Base-by-base conservation (phyloP, 805 yeast genomes). In the Saccharomycopsis microspora region DNA sequence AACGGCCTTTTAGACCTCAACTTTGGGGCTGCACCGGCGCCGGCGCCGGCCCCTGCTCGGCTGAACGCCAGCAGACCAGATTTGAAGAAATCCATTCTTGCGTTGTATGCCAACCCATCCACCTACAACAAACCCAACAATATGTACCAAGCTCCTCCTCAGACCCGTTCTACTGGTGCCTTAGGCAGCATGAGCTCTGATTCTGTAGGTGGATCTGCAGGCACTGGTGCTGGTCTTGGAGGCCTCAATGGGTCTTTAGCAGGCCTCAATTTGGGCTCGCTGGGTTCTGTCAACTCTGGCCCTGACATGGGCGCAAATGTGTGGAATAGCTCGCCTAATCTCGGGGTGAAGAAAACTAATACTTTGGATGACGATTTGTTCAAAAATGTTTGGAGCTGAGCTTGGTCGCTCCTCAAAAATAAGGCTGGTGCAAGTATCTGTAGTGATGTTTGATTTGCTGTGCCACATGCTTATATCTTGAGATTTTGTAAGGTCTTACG, bases 81-180 rank as follows among this genome's bases (percentile, higher is more conserved):
- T 59, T 72, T 93, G 63, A 93, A 93, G 60, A 86, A 86, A 65
- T 86, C 96, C 1, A 93, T 93, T 51, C 66, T 93, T 50, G 87
- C 97, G 29, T 71, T 93, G 46, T 93, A 93, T 62, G 77, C 94
- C 1, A 75, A 85, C 2, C 84, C 82, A 27, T 64, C 48, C 8
- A 31, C 72, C 33, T 40, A 27, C 41, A 45, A 45, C 32, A 47
- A 49, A 43, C 42, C 47, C 37, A 29, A 19, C 19, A 19, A 19
- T 19, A 19, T 19, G 19, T 19, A 19, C 19, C 19, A 19, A 19
- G 19, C 19, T 19, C 19, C 19, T 19, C 19, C 19, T 19, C 19
- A 19, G 19, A 19, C 19, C 19, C 19, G 19, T 19, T 19, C 19
- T 2, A 19, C 19, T 2, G 19, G 19, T 19, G 19, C 19, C 19